A percentile compares a stretch with the other conserved stretches of the same genome.
These are phyloP conservation scores for Pythium dissotocum DNA, from an alignment of 352 stramenopile species.

Conservation along the genomic window DNA sequence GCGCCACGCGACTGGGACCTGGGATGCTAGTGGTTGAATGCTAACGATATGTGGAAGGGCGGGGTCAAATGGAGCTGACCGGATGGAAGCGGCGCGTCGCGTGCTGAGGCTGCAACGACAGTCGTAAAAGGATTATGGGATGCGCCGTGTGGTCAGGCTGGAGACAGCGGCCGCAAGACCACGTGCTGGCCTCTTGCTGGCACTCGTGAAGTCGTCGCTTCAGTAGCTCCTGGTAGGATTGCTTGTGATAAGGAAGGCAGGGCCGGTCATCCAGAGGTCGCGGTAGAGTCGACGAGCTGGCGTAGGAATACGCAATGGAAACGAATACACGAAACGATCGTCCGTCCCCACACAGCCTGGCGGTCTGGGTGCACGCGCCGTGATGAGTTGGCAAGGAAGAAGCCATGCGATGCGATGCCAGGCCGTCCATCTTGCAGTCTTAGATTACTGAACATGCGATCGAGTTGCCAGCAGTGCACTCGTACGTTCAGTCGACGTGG, in stretches of 20 bases:
- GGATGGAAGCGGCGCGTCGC: slow-evolving; percentile 2
- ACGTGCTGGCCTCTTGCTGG: background rate
- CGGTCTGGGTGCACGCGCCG: too few relatives aligned
- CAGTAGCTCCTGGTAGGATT: background rate
- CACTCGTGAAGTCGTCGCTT: background rate
- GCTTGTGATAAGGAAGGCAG: too few relatives aligned
- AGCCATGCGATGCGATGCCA: background rate
- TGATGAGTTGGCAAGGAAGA: background rate
- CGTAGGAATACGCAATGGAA: background rate
- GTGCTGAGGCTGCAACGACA: background rate
- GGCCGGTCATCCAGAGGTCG: too few relatives aligned
- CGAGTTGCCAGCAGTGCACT: background rate
- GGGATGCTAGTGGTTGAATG: background rate
- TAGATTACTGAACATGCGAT: background rate
- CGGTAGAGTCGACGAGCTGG: background rate
- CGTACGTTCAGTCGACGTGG: background rate
- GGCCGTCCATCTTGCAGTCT: too few relatives aligned
- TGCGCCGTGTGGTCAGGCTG: background rate
- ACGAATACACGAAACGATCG: background rate
- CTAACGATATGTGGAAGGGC: background rate
- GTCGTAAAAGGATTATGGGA: background rate
- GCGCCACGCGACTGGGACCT: background rate
- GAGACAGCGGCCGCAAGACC: background rate
- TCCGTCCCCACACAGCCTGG: too few relatives aligned
- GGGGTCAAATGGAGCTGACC: background rate